Base-by-base conservation (phyloP, 495 filamentous ascomycete genomes). In the Endocarpon pusillum region DNA sequence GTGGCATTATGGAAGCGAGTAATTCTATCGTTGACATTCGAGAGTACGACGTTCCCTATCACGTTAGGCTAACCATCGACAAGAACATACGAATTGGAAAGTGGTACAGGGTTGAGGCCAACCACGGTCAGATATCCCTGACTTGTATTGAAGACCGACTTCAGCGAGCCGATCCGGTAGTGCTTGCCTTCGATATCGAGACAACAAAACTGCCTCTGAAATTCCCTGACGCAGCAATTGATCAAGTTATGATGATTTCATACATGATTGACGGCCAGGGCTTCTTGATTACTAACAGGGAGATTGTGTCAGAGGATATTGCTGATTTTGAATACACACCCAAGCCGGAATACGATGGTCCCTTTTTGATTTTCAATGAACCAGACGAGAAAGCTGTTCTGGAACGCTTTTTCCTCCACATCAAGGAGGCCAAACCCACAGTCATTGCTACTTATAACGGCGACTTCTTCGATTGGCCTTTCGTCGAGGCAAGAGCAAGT, bases 391-490 rank as follows among this genome's bases (percentile, higher is more conserved):
- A 85, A 47, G 72, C 58, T 0, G 55, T 94, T 1, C 54, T 99
- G 11, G 85, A 96, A 42, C 69, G 91, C 20, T 99, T 99, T 53
- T 96, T 96, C 43, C 66, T 81, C 12, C 86, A 94, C 45, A 79
- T 99, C 51, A 96, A 96, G 49, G 81, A 91, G 51, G 83, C 85
- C 3, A 74, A 80, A 35, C 89, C 89, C 1, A 94, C 85, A 0
- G 85, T 99, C 11, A 94, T 99, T 48, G 89, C 86, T 11, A 94
- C 91, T 3, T 99, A 99, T 64, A 99, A 99, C 78, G 89, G 89
- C 54, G 89, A 99, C 65, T 99, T 96, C 45, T 99, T 99, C 72
- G 89, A 99, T 71, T 99, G 89, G 89, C 89, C 91, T 0, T 99
- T 89, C 45, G 85, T 99, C 11, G 89, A 99, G 58, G 69, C 91